phyloP scores from a whole-genome alignment of 768 basidiomycete genomes.

The Dacryopinax spathularia region DNA sequence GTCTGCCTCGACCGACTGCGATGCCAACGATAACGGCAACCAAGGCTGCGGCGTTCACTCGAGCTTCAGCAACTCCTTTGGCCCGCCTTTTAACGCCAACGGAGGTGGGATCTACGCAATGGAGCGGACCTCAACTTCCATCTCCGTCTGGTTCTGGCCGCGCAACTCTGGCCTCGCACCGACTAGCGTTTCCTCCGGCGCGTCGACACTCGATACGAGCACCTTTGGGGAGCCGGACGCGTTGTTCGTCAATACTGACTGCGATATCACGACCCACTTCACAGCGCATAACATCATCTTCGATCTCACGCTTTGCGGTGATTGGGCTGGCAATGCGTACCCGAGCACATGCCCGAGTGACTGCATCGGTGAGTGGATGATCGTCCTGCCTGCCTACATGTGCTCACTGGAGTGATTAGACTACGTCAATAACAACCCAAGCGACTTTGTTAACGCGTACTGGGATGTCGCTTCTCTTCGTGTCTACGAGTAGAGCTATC shows the following conservation, averaged over 20 bases:
- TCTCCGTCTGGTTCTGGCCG: slow-evolving; percentile 10
- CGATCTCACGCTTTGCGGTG: slow-evolving; percentile 16
- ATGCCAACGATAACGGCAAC: slow-evolving; percentile 35
- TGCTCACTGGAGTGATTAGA: slow-evolving; percentile 10
- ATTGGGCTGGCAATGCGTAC: slow-evolving; percentile 12
- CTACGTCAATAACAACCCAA: slow-evolving; percentile 17
- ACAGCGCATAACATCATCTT: slow-evolving; percentile 15
- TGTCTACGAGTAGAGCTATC: slow-evolving; percentile 12
- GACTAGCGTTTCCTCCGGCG: not conserved
- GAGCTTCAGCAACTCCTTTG: slow-evolving; percentile 32
- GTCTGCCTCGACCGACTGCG: slow-evolving; percentile 30
- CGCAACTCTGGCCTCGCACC: slow-evolving; percentile 6
- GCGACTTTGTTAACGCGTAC: slow-evolving; percentile 14
- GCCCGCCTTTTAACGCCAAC: slow-evolving; percentile 40
- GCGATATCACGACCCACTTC: slow-evolving; percentile 13
- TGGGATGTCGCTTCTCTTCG: slow-evolving; percentile 15
- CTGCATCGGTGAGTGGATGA: slow-evolving; percentile 11
- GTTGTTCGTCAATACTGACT: slow-evolving; percentile 10
- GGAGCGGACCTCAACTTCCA: slow-evolving; percentile 11
- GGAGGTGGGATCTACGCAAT: slow-evolving; percentile 39
- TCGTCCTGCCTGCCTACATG: not conserved
- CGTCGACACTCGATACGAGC: slow-evolving; percentile 29
- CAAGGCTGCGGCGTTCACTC: slow-evolving; percentile 41
- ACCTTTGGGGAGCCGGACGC: slow-evolving; percentile 9
- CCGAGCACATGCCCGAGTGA: slow-evolving; percentile 11